Evolutionary conservation across 129 eudicot species (phyloP).

Genomic region (Kitagawia praeruptora): DNA sequence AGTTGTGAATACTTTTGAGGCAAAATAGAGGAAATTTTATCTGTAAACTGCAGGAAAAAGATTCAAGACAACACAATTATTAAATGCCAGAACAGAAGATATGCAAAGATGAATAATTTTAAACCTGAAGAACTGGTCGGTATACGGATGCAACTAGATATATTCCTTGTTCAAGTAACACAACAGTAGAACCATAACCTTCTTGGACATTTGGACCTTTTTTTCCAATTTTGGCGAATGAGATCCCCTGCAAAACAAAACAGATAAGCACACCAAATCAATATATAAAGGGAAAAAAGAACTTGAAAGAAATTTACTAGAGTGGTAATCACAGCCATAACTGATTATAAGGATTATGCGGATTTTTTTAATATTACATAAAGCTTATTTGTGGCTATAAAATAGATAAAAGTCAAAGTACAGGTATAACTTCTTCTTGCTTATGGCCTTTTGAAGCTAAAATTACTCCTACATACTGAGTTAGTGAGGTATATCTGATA

Average conservation of each 20-base stretch:
- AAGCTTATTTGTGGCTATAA: neutral
- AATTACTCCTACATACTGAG: neutral
- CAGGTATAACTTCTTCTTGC: neutral
- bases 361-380: neutral
- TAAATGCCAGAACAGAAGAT: constrained; percentile 8
- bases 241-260: constrained; percentile 42
- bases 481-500: neutral
- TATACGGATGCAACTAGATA: constrained; percentile 97
- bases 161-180: constrained; percentile 93
- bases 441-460: neutral
- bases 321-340: neutral
- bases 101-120: constrained; percentile 5
- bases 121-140: constrained; percentile 94
- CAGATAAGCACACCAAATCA: constrained; percentile 5
- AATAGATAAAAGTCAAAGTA: neutral
- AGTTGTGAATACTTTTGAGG: constrained; percentile 88
- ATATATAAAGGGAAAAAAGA: constrained; percentile 2
- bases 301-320: neutral
- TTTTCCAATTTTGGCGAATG: constrained; percentile 86
- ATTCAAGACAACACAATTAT: constrained; percentile 6
- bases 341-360: neutral
- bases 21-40: constrained; percentile 77
- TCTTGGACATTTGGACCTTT: constrained; percentile 84
- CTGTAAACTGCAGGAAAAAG: constrained; percentile 64
- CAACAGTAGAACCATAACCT: constrained; percentile 90